These are phyloP conservation scores for Populus hybrid DNA, from an alignment of 441 rosid genomes.

Conservation along the genomic window DNA sequence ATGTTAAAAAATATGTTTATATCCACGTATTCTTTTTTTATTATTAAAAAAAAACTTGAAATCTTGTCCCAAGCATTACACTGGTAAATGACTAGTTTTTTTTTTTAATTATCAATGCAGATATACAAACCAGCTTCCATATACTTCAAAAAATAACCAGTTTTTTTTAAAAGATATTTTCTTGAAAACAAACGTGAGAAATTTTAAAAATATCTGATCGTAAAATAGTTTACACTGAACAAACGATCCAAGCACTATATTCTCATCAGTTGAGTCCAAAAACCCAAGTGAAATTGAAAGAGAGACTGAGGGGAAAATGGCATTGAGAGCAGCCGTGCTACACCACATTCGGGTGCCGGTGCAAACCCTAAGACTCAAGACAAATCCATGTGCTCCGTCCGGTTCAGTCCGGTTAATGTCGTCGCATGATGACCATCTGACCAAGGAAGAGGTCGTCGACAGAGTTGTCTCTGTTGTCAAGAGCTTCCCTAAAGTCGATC, in stretches of 20 bases:
- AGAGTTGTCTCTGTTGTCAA: constrained; percentile 85
- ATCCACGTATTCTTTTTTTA: too few relatives aligned
- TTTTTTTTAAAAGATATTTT: too few relatives aligned
- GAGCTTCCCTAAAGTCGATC: constrained; percentile 93
- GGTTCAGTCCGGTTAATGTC: constrained; percentile 55
- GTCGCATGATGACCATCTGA: constrained; percentile 78
- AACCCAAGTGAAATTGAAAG: background rate
- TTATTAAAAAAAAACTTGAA: too few relatives aligned
- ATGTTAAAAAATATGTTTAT: too few relatives aligned
- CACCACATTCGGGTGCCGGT: constrained; percentile 63
- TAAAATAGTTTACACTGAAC: background rate
- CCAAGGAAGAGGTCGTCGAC: constrained; percentile 60
- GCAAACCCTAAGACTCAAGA: constrained; percentile 27
- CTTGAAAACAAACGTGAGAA: background rate
- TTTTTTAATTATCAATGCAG: too few relatives aligned
- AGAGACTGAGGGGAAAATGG: constrained; percentile 43
- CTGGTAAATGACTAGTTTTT: too few relatives aligned
- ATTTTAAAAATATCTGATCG: background rate
- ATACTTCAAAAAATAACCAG: too few relatives aligned
- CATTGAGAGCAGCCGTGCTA: constrained; percentile 63
- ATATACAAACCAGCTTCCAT: too few relatives aligned
- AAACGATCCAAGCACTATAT: background rate
- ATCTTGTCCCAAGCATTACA: too few relatives aligned
- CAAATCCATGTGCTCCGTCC: constrained; percentile 26
- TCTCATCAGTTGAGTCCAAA: background rate